Evolutionary conservation across 495 filamentous ascomycete species (phyloP).

Genomic region (Terfezia claveryi): DNA sequence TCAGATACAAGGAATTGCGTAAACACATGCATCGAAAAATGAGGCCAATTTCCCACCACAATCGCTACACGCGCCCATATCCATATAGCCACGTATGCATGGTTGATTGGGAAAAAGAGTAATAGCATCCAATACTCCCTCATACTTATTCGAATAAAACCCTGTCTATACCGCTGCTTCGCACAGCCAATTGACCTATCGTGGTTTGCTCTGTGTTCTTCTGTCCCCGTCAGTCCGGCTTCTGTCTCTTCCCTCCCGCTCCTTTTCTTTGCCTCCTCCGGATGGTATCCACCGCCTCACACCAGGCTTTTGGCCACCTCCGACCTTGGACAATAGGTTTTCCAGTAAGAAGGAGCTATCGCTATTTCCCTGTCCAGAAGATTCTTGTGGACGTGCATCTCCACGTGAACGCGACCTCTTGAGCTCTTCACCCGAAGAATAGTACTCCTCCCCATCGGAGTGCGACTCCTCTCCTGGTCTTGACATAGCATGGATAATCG

Average conservation of each 20-base stretch:
- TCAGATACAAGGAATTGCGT: too few relatives aligned
- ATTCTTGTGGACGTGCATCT: conserved; percentile 25
- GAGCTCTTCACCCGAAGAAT: neutral
- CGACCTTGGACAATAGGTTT: neutral
- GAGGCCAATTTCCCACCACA: too few relatives aligned
- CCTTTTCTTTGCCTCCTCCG: neutral
- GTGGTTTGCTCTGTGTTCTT: neutral
- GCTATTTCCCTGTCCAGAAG: neutral
- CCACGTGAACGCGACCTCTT: neutral
- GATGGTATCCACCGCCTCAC: neutral
- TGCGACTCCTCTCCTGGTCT: conserved; percentile 14
- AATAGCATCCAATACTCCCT: too few relatives aligned
- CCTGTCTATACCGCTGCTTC: too few relatives aligned
- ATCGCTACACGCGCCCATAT: too few relatives aligned
- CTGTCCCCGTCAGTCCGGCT: neutral
- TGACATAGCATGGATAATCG: conserved; percentile 11
- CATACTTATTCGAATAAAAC: too few relatives aligned
- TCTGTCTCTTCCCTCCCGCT: neutral
- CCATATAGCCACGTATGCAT: too few relatives aligned
- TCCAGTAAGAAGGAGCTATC: neutral
- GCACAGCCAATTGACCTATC: neutral
- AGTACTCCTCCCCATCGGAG: conserved; percentile 14
- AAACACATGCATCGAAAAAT: too few relatives aligned
- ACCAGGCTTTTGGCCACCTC: neutral
- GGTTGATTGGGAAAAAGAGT: too few relatives aligned